Conservation (phyloP, 345 rosid genomes). For the Mallotus nudiflorus region DNA sequence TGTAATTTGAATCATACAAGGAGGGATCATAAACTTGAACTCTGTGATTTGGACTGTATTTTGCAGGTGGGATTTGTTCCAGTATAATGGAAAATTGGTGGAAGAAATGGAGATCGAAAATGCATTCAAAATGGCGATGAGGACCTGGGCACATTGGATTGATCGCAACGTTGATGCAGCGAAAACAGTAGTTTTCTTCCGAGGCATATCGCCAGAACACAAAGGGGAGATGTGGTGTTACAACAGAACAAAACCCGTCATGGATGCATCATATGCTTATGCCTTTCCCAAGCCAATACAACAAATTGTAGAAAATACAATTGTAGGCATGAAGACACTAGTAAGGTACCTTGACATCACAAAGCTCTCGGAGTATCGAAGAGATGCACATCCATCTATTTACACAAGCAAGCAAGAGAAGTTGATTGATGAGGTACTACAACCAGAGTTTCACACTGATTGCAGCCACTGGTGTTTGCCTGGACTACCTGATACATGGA, state of each 20-base stretch:
- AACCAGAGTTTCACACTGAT: constrained; percentile 31
- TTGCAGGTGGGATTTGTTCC: constrained; percentile 49
- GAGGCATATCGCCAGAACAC: constrained; percentile 52
- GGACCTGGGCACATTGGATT: constrained; percentile 52
- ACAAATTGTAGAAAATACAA: constrained; percentile 31
- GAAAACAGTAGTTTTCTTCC: constrained; percentile 45
- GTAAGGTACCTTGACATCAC: constrained; percentile 45
- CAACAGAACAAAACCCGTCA: constrained; percentile 31
- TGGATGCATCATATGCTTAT: constrained; percentile 24
- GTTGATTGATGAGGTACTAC: constrained; percentile 8
- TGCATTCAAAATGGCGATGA: constrained; percentile 39
- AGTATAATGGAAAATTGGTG: constrained; percentile 28
- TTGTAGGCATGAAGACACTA: constrained; percentile 30
- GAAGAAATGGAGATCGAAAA: constrained; percentile 36
- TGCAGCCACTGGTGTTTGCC: constrained; percentile 73
- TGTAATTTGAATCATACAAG: neutral
- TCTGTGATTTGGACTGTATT: neutral
- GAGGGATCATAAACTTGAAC: neutral
- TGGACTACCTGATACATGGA: constrained; percentile 66
- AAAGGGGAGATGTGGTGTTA: constrained; percentile 36
- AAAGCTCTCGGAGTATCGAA: constrained; percentile 35
- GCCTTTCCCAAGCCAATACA: constrained; percentile 24
- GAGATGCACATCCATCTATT: constrained; percentile 50
- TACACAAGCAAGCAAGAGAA: constrained; percentile 36
- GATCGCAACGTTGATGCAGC: constrained; percentile 27